These are phyloP conservation scores for Nicotiana noctiflora DNA, from an alignment of 257 asterid species.

Conservation along the genomic window DNA sequence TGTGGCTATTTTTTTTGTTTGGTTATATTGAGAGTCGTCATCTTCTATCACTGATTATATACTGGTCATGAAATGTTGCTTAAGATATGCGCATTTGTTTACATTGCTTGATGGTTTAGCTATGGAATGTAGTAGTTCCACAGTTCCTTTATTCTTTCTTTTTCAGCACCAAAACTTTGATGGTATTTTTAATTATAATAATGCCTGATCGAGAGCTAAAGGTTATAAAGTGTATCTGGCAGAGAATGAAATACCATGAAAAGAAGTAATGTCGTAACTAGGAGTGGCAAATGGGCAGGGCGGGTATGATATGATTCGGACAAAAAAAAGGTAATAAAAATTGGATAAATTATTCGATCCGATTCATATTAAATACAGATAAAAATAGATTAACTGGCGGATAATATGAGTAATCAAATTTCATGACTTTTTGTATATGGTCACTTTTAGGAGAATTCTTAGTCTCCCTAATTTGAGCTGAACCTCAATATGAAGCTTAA, in stretches of 20 bases:
- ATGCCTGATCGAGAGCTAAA: neutral
- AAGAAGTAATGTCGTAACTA: neutral
- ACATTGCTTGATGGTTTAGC: neutral
- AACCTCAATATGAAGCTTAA: too few species aligned
- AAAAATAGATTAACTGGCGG: too few species aligned
- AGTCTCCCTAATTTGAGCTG: too few species aligned
- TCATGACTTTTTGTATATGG: too few species aligned
- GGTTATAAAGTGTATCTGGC: neutral
- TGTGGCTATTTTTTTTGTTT: neutral
- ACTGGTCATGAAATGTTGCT: neutral
- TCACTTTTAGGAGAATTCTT: too few species aligned
- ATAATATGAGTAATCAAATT: too few species aligned
- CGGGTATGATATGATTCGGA: too few species aligned
- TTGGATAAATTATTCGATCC: too few species aligned
- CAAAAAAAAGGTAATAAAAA: too few species aligned
- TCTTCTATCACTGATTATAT: neutral
- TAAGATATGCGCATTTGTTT: neutral
- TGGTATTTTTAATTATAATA: neutral
- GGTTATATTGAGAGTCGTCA: neutral
- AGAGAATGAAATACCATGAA: neutral
- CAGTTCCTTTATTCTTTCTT: neutral
- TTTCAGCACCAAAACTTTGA: neutral
- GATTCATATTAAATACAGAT: too few species aligned
- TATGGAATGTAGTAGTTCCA: neutral
- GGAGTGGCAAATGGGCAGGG: too few species aligned